Conservation (phyloP, 1,284 basidiomycete genomes). For the Microbotryum violaceum region DNA sequence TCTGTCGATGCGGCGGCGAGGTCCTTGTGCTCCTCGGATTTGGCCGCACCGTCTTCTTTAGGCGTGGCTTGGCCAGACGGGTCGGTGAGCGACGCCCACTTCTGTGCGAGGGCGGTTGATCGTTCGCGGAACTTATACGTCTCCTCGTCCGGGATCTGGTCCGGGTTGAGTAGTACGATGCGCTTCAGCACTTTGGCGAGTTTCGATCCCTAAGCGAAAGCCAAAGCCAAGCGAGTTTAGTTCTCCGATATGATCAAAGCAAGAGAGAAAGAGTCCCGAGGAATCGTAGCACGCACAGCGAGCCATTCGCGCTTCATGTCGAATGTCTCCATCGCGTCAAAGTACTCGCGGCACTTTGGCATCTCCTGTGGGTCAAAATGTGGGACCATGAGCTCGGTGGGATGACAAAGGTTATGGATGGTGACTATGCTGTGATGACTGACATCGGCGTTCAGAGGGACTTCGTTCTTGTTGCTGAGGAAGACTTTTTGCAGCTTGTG, state of each 20-base stretch:
- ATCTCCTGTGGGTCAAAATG: conserved; percentile 33
- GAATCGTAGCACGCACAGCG: conserved; percentile 47
- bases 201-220: conserved; percentile 65
- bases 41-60: conserved; percentile 9
- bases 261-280: conserved; percentile 7
- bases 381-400: background rate
- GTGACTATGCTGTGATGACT: background rate
- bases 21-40: conserved; percentile 1
- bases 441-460: conserved; percentile 34
- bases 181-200: conserved; percentile 98
- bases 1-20: background rate
- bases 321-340: conserved; percentile 74
- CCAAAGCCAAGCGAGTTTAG: background rate
- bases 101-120: conserved; percentile 45
- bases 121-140: conserved; percentile 81
- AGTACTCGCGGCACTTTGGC: conserved; percentile 59
- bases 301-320: conserved; percentile 81
- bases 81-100: conserved; percentile 33
- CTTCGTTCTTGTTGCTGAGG: conserved; percentile 51
- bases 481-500: conserved; percentile 86
- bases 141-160: conserved; percentile 67
- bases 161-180: conserved; percentile 61
- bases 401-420: background rate
- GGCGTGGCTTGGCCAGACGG: conserved; percentile 3
- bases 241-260: background rate